Conservation (phyloP, 768 basidiomycete species). For the Tylopilus cervinicoccineus region DNA sequence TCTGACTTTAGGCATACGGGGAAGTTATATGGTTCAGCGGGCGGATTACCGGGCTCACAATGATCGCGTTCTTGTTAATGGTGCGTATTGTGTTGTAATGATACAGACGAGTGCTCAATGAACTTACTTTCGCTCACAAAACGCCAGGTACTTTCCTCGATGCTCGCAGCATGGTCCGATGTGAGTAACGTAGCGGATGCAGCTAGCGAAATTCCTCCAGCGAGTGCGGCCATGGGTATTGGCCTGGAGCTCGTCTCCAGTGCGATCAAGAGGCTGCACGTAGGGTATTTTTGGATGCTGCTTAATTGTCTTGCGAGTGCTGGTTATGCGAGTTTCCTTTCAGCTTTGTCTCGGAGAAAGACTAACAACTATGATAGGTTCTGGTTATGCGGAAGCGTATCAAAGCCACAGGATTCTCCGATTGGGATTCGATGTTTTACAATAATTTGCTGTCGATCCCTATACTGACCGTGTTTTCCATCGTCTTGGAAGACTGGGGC, state of each 20-base stretch:
- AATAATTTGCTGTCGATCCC: conserved; percentile 96
- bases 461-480: conserved; percentile 74
- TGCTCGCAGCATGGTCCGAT: conserved; percentile 97
- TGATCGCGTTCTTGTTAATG: conserved; percentile 91
- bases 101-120: neutral
- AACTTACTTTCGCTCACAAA: neutral
- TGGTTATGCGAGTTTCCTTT: conserved; percentile 63
- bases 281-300: conserved; percentile 97
- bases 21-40: conserved; percentile 98
- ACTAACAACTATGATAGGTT: conserved; percentile 49
- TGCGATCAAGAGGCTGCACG: conserved; percentile 53
- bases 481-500: conserved; percentile 89
- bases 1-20: conserved; percentile 74
- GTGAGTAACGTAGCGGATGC: conserved; percentile 41
- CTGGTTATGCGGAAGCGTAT: conserved; percentile 95
- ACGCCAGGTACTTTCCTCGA: conserved; percentile 78
- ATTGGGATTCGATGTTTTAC: conserved; percentile 99
- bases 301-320: conserved; percentile 88
- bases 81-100: conserved; percentile 36
- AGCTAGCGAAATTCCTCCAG: conserved; percentile 22
- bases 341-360: neutral
- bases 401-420: conserved; percentile 91
- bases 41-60: conserved; percentile 78
- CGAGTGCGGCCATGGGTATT: conserved; percentile 25
- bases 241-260: conserved; percentile 37